Evolutionary conservation across 2,329 filamentous ascomycete genomes (phyloP).

Genomic region (Pseudogymnoascus verrucosus): DNA sequence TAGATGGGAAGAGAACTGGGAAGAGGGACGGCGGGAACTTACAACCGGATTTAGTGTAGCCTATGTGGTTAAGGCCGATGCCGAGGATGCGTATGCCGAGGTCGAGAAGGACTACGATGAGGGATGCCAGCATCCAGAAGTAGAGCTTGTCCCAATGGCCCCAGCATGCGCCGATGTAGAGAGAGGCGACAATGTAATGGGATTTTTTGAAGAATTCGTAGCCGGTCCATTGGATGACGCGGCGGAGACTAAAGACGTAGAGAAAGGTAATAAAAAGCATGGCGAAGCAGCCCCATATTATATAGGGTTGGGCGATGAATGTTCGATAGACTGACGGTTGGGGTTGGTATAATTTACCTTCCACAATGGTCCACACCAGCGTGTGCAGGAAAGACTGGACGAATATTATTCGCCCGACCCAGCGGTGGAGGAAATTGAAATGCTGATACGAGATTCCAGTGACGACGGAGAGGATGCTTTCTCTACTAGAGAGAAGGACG

Average conservation of each 20-base stretch:
- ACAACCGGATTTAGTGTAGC: constrained; percentile 36
- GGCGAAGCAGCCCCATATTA: constrained; percentile 65
- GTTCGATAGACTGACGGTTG: constrained; percentile 51
- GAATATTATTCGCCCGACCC: constrained; percentile 67
- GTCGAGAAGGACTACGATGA: constrained; percentile 59
- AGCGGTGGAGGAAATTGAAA: constrained; percentile 72
- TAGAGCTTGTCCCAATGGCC: constrained; percentile 62
- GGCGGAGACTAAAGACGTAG: constrained; percentile 48
- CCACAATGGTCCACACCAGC: constrained; percentile 60
- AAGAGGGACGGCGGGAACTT: no score
- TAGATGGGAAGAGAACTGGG: no score
- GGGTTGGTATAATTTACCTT: constrained; percentile 60
- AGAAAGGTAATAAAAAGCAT: constrained; percentile 56
- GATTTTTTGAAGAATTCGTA: constrained; percentile 72
- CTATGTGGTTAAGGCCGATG: constrained; percentile 52
- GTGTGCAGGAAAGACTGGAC: constrained; percentile 61
- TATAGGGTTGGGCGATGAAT: constrained; percentile 58
- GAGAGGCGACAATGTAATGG: constrained; percentile 64
- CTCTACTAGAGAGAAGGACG: constrained; percentile 57
- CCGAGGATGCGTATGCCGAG: constrained; percentile 50
- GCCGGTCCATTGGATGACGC: constrained; percentile 56
- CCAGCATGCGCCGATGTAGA: constrained; percentile 70
- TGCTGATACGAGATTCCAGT: constrained; percentile 69
- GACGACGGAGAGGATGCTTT: constrained; percentile 60
- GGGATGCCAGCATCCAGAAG: constrained; percentile 60